Evolutionary conservation across 192 early-diverging fungal genomes (phyloP).

Genomic region (Linnemannia schmuckeri): DNA sequence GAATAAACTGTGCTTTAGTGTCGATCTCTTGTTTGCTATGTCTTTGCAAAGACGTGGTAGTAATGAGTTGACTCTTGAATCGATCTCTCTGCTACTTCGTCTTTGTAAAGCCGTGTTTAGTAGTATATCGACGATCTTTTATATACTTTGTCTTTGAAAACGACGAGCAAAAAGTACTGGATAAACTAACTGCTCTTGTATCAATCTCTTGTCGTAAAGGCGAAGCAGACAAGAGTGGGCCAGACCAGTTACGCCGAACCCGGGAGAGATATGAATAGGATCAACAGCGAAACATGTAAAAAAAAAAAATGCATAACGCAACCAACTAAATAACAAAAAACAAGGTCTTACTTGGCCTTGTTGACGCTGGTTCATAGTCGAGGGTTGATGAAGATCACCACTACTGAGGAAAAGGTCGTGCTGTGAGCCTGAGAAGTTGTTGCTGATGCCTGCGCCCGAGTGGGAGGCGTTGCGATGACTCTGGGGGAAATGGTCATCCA

Average conservation of each 20-base stretch:
- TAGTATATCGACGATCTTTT: too few species aligned
- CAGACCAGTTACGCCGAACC: background rate
- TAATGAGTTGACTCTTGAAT: too few species aligned
- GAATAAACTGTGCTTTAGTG: background rate
- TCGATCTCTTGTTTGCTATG: background rate
- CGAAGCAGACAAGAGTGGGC: background rate
- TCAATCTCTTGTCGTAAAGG: background rate
- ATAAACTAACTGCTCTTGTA: too few species aligned
- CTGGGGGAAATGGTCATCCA: constrained; percentile 57
- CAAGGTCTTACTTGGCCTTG: constrained; percentile 70
- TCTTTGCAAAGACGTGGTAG: background rate
- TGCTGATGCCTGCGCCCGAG: background rate
- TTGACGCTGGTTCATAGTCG: constrained; percentile 72
- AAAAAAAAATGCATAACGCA: constrained; percentile 7
- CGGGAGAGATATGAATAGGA: background rate
- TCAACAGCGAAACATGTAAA: background rate
- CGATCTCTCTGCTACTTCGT: too few species aligned
- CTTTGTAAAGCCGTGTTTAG: too few species aligned
- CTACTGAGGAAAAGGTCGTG: constrained; percentile 17
- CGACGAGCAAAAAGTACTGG: too few species aligned
- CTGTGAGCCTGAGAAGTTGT: constrained; percentile 6
- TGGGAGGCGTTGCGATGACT: constrained; percentile 6
- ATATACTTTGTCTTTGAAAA: too few species aligned
- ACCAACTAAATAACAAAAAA: too few species aligned
- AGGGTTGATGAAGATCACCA: constrained; percentile 69